These are phyloP conservation scores for Aspergillus latus DNA, from an alignment of 2,329 filamentous ascomycete genomes.

Conservation along the genomic window DNA sequence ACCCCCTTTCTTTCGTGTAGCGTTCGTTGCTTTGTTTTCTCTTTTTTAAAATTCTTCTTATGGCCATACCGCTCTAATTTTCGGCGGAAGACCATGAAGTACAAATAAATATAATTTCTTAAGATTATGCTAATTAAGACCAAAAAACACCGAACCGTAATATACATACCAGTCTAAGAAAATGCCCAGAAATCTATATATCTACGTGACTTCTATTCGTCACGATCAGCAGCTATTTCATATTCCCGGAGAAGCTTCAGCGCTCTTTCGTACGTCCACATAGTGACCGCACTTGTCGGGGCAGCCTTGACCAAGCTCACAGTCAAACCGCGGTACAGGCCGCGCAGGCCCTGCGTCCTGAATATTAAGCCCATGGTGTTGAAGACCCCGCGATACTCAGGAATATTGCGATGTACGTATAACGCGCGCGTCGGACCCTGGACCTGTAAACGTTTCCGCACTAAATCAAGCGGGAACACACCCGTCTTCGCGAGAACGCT, in stretches of 20 bases:
- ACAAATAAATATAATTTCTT: conserved; percentile 9
- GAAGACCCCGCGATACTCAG: conserved; percentile 71
- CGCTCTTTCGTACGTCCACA: conserved; percentile 88
- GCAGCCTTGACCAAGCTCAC: conserved; percentile 92
- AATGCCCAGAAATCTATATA: background rate
- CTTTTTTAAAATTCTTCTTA: conserved; percentile 4
- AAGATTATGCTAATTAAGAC: background rate
- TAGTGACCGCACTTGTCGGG: conserved; percentile 85
- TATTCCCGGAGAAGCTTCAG: conserved; percentile 58
- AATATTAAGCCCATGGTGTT: conserved; percentile 68
- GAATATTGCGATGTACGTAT: conserved; percentile 87
- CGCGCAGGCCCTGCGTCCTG: conserved; percentile 69
- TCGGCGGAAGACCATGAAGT: conserved; percentile 6
- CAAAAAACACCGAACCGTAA: background rate
- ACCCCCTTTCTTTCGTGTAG: conserved; percentile 26
- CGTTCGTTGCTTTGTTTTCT: conserved; percentile 15
- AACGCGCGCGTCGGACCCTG: conserved; percentile 79
- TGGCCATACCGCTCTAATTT: conserved; percentile 10
- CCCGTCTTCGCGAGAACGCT: conserved; percentile 81
- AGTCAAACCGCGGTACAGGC: conserved; percentile 82
- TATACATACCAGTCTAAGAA: background rate
- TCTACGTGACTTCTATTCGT: conserved; percentile 5
- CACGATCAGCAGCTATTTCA: conserved; percentile 24
- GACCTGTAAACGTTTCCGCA: conserved; percentile 90
- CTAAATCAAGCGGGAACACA: conserved; percentile 89